Conservation (phyloP, 2,329 filamentous ascomycete species). For the Aspergillus thermomutatus region DNA sequence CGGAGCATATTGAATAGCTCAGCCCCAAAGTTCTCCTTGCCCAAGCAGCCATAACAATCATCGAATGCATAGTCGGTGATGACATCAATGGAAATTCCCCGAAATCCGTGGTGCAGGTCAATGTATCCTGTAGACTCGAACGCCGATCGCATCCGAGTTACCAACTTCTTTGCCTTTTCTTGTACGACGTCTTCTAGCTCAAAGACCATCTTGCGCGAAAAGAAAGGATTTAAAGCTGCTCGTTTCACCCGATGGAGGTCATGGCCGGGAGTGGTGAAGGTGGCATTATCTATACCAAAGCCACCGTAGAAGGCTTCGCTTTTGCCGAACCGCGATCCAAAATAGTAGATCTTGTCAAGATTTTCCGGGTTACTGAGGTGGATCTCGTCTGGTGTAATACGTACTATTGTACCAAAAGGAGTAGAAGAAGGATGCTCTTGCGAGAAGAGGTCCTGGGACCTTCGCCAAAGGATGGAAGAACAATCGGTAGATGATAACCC, state of each 20-base stretch:
- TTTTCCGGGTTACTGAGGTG: constrained; percentile 26
- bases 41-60: constrained; percentile 17
- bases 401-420: constrained; percentile 29
- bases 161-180: constrained; percentile 20
- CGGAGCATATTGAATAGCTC: constrained; percentile 19
- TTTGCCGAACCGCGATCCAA: constrained; percentile 23
- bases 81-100: constrained; percentile 26
- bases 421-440: constrained; percentile 16
- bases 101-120: constrained; percentile 23
- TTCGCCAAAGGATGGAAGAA: constrained; percentile 28
- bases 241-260: constrained; percentile 27
- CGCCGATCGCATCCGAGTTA: constrained; percentile 16
- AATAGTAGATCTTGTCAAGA: constrained; percentile 24
- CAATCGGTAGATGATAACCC: constrained; percentile 20
- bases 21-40: constrained; percentile 16
- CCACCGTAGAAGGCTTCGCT: constrained; percentile 23
- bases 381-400: constrained; percentile 26
- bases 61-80: constrained; percentile 29
- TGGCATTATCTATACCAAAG: constrained; percentile 24
- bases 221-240: constrained; percentile 29
- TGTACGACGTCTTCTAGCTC: constrained; percentile 24
- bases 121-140: constrained; percentile 12
- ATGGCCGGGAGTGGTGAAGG: constrained; percentile 28
- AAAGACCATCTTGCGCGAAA: constrained; percentile 23
- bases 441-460: constrained; percentile 26